Evolutionary conservation across 257 asterid species (phyloP).

Genomic region (Marsdenia floribunda): DNA sequence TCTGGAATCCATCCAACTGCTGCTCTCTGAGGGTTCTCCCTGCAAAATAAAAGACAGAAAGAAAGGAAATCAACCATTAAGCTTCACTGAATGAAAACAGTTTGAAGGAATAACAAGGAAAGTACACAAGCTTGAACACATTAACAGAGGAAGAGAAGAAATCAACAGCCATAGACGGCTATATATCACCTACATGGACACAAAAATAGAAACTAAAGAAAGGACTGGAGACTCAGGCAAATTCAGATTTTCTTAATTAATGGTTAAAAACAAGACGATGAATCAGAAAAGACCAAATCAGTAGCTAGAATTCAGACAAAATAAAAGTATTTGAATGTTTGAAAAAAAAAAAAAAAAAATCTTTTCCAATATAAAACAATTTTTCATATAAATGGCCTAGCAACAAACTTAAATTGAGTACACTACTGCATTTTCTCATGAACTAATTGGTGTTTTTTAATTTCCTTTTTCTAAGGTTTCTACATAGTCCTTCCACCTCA

Average conservation of each 20-base stretch:
- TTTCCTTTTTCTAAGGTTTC: background rate
- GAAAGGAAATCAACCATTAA: background rate
- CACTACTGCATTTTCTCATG: background rate
- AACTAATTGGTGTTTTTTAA: background rate
- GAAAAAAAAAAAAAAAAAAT: too few species aligned
- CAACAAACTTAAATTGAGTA: background rate
- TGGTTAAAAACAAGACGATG: background rate
- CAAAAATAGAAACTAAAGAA: background rate
- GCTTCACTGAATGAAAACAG: background rate
- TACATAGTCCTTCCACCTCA: background rate
- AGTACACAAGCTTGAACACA: background rate
- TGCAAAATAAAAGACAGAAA: background rate
- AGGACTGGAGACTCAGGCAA: background rate
- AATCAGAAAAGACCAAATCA: background rate
- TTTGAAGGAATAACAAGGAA: background rate
- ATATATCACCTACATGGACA: background rate
- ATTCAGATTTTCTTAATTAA: background rate
- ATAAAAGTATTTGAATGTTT: slow-evolving; percentile 1
- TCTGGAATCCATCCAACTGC: background rate
- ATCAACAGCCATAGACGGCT: background rate
- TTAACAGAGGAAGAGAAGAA: background rate
- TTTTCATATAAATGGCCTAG: background rate
- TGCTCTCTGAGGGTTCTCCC: background rate
- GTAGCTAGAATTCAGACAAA: background rate
- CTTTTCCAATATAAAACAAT: background rate